phyloP scores from a whole-genome alignment of 2,329 filamentous ascomycete genomes.

The Fusarium stilboides region DNA sequence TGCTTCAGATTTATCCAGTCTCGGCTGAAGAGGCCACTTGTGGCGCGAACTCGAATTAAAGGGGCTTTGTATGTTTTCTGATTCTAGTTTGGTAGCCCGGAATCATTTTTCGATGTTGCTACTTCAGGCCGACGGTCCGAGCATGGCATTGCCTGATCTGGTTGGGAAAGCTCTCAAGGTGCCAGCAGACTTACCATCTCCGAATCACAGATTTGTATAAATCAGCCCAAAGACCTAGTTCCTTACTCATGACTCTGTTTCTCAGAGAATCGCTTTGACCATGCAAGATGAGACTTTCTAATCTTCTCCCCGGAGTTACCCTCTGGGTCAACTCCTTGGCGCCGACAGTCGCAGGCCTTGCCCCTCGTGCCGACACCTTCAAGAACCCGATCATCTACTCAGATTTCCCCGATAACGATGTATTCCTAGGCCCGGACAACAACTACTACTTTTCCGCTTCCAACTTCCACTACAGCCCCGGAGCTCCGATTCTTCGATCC shows the following conservation, averaged over 20 bases:
- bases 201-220: not conserved
- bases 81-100: conserved; percentile 16
- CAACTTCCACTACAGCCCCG: conserved; percentile 70
- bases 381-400: conserved; percentile 69
- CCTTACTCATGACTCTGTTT: accelerated
- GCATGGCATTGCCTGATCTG: not conserved
- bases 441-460: conserved; percentile 71
- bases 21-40: not conserved
- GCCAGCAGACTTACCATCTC: not conserved
- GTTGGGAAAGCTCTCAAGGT: not conserved
- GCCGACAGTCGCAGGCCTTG: not conserved
- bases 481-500: conserved; percentile 69
- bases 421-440: conserved; percentile 65
- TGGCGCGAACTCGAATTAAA: not conserved
- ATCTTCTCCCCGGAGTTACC: not conserved
- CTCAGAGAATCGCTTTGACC: too few species aligned
- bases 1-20: not conserved
- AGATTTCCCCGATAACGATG: conserved; percentile 69
- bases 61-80: not conserved
- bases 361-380: conserved; percentile 18
- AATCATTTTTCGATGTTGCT: conserved; percentile 22
- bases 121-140: conserved; percentile 17
- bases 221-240: not conserved
- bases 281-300: not conserved
- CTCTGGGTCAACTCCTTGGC: not conserved